phyloP scores from a whole-genome alignment of 1,284 basidiomycete genomes.

The Quambalaria eucalypti region DNA sequence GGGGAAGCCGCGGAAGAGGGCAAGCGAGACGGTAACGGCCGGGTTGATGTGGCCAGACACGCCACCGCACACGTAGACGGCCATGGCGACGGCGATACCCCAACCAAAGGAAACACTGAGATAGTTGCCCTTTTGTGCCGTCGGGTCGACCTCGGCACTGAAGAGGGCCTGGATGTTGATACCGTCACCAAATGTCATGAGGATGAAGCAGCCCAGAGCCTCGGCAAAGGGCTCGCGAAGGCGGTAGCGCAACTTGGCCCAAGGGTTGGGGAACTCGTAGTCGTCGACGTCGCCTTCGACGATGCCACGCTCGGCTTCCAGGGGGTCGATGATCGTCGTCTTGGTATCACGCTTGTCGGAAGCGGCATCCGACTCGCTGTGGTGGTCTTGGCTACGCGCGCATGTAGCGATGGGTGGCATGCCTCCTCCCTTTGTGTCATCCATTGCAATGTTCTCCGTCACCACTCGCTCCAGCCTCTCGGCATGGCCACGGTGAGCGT shows the following conservation, averaged over 20 bases:
- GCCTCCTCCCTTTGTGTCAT: constrained; percentile 6
- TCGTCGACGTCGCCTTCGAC: constrained; percentile 6
- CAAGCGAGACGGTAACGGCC: constrained; percentile 56
- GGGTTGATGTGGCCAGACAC: constrained; percentile 7
- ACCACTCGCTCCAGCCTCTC: constrained; percentile 19
- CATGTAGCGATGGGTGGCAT: constrained; percentile 9
- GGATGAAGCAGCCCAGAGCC: constrained; percentile 10
- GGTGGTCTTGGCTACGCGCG: constrained; percentile 8
- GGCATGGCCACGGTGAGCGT: constrained; percentile 20
- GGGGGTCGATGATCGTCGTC: neutral
- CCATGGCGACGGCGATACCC: constrained; percentile 9
- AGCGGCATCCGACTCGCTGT: constrained; percentile 1
- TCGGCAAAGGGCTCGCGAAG: constrained; percentile 30
- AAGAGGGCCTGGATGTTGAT: constrained; percentile 8
- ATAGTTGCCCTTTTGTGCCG: constrained; percentile 16
- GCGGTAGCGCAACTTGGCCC: constrained; percentile 27
- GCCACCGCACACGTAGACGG: constrained; percentile 5
- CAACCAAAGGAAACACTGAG: constrained; percentile 10
- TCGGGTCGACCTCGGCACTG: constrained; percentile 17
- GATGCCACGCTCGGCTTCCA: neutral
- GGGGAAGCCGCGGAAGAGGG: constrained; percentile 62
- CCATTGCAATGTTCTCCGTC: too few relatives aligned
- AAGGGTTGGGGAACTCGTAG: constrained; percentile 29
- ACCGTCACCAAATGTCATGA: constrained; percentile 11
- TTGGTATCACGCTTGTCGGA: constrained; percentile 2